Percentiles rank a stretch among this genome's conserved stretches.
Evolutionary conservation across 2,329 filamentous ascomycete species (phyloP).

Genomic region (Chaetomium globosum): DNA sequence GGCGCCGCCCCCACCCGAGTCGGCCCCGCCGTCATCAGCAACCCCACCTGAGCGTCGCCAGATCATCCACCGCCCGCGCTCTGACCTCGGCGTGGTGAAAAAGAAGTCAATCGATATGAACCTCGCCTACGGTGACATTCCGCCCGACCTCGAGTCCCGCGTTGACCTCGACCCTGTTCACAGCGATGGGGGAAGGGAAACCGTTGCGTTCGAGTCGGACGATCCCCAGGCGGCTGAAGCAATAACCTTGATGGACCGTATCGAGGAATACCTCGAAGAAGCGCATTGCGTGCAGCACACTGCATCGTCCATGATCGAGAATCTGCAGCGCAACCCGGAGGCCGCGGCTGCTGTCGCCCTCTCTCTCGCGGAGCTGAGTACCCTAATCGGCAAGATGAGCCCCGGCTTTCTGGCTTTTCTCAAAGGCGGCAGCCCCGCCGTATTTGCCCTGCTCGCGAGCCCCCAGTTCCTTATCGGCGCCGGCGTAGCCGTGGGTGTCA

Average conservation of each 20-base stretch:
- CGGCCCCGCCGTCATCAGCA: constrained; percentile 26
- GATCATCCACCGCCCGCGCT: constrained; percentile 45
- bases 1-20: constrained; percentile 24
- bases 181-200: constrained; percentile 37
- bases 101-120: constrained; percentile 77
- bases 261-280: constrained; percentile 80
- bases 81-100: constrained; percentile 46
- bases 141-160: constrained; percentile 63
- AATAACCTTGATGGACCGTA: constrained; percentile 65
- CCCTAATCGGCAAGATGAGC: constrained; percentile 78
- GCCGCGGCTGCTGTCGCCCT: constrained; percentile 92
- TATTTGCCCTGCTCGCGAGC: constrained; percentile 82
- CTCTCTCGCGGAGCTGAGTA: constrained; percentile 87
- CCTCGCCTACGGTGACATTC: constrained; percentile 83
- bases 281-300: constrained; percentile 86
- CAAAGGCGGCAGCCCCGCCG: constrained; percentile 79
- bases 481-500: constrained; percentile 87
- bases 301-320: constrained; percentile 78
- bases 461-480: constrained; percentile 95
- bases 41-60: constrained; percentile 33
- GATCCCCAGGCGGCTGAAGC: constrained; percentile 51
- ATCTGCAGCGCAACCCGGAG: constrained; percentile 72
- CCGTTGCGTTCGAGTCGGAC: constrained; percentile 46
- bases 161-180: constrained; percentile 49
- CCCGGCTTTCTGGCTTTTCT: constrained; percentile 75